Base-by-base conservation (phyloP, 768 basidiomycete species). In the Tylopilus felleus region DNA sequence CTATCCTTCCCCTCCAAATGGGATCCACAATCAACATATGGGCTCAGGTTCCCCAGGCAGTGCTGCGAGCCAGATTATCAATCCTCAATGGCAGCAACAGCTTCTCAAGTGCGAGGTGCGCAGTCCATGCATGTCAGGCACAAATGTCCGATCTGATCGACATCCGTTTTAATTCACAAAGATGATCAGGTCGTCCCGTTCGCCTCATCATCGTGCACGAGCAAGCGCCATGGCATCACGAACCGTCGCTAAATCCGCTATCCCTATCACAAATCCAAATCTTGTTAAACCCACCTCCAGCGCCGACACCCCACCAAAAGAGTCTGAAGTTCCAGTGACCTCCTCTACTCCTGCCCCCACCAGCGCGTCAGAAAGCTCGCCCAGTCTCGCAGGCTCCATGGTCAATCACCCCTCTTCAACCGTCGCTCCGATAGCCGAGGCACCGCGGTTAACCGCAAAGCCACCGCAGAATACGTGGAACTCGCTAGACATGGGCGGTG, bases 401-500 rank as follows among this genome's bases (percentile, higher is more conserved):
- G 70, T 71, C 52, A 80, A 84, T 62, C 88, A 89, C 60, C 86
- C 89, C 1, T 87, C 90, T 3, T 84, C 89, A 4, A 88, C 85
- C 5, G 85, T 83, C 13, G 86, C 86, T 19, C 90, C 92, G 19
- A 76, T 88, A 39, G 76, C 83, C 27, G 83, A 85, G 66, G 79
- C 80, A 21, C 80, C 84, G 41, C 80, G 86, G 64, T 83, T 83
- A 22, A 83, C 83, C 5, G 78, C 80, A 41, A 81, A 82, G 58
- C 83, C 86, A 8, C 84, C 88, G 44, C 81, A 83, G 66, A 89
- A 84, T 71, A 83, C 81, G 12, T 99, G 96, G 95, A 87, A 74
- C 27, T 90, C 91, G 19, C 75, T 99, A 45, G 97, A 99, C 73
- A 92, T 99, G 85, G 96, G 97, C 50, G 97, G 97, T 16, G 86